Base-by-base conservation (phyloP, 352 stramenopile species). In the Phytophthora pisi region DNA sequence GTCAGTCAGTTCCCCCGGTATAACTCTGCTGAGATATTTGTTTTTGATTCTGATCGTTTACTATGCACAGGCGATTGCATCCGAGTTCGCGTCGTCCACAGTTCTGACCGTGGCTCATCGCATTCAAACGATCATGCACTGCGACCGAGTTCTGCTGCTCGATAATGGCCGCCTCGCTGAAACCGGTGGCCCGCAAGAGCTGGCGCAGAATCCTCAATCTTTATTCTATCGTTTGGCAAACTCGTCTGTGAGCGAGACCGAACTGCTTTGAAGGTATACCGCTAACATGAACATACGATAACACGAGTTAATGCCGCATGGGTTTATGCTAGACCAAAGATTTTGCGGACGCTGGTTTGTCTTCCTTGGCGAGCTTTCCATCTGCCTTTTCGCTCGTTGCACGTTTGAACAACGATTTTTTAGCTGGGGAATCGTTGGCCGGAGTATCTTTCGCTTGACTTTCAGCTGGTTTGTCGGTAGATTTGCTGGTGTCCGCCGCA, bases 91-190 rank as follows among this genome's bases (percentile, higher is more conserved):
- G 6, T 78, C 86, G 10, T 94, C 92, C 2, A 99, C 98, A 4
- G 88, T 99, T 11, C 69, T 99, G 7, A 99, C 97, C 0, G 98
- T 99, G 40, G 97, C 98, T 13, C 98, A 99, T 78, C 85, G 98
- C 13, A 79, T 99, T 2, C 86, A 98, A 57, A 99, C 96, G 1
- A 98, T 99, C 61, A 89, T 98, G 71, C 81, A 98, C 46, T 98
- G 92, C 65, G 95, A 99, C 62, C 82, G 82, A 18, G 85, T 96
- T 2, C 51, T 95, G 3, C 43, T 96, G 4, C 73, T 96, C 10
- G 85, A 92, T 11, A 59, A 80, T 18, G 86, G 88, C 0, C 50
- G 51, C 0, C 57, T 95, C 5, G 78, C 74, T 9, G 88, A 95
- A 64, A 75, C 40, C 43, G 87, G 84, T 2, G 23, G 74, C 5